Conservation (phyloP, 257 asterid species). For the Ligustrum vulgare region DNA sequence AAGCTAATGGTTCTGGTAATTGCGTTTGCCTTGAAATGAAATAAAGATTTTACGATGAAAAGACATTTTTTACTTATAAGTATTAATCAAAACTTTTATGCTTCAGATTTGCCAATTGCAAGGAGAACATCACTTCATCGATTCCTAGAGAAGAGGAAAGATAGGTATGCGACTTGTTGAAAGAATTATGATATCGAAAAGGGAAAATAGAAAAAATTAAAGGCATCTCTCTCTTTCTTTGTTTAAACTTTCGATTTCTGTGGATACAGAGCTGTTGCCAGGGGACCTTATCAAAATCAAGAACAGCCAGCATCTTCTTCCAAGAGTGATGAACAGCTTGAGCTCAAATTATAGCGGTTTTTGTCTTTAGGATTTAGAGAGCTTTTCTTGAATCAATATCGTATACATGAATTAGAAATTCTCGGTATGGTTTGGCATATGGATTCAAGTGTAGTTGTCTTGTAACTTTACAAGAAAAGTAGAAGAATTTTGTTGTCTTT, state of each 20-base stretch:
- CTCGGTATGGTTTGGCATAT: not conserved
- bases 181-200: not conserved
- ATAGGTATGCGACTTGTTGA: conserved; percentile 42
- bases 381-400: conserved; percentile 3
- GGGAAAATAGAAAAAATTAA: not conserved
- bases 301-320: conserved; percentile 41
- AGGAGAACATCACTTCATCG: conserved; percentile 81
- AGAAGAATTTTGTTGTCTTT: not conserved
- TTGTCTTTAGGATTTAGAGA: not conserved
- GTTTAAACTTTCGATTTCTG: not conserved
- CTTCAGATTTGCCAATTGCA: conserved; percentile 75
- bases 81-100: not conserved
- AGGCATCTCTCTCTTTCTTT: not conserved
- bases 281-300: conserved; percentile 63
- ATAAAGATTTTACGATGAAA: not conserved
- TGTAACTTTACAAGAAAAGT: not conserved
- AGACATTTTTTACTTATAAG: not conserved
- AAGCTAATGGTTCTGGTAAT: conserved; percentile 46
- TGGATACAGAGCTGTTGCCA: conserved; percentile 49
- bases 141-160: conserved; percentile 79
- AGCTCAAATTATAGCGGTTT: conserved; percentile 41
- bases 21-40: not conserved
- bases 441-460: not conserved
- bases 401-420: conserved; percentile 3
- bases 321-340: conserved; percentile 55